These are phyloP conservation scores for Magnolia sinica DNA, from an alignment of 164 flowering plant species.

Conservation along the genomic window DNA sequence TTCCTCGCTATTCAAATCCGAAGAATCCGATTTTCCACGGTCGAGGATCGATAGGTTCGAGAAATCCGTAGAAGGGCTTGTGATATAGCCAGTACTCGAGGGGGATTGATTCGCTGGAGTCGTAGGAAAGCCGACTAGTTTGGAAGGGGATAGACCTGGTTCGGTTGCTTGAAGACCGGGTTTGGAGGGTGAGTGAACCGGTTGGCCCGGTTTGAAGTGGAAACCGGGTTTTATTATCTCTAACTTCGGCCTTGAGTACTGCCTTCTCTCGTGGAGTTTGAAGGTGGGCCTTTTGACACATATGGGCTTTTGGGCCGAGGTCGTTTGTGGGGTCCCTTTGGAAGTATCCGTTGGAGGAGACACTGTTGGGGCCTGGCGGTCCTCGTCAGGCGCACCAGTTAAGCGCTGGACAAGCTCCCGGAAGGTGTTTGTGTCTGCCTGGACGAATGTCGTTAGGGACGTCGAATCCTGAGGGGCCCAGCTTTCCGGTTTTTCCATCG, in stretches of 20 bases:
- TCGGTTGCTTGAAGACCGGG: not conserved
- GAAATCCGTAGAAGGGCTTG: constrained; percentile 34
- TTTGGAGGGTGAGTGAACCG: not conserved
- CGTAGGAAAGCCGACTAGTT: not conserved
- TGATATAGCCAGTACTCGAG: not conserved
- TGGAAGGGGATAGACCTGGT: not conserved
- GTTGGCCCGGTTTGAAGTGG: constrained; percentile 22
- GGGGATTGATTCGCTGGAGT: constrained; percentile 2
- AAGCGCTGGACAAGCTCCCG: constrained; percentile 73
- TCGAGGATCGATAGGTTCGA: constrained; percentile 41
- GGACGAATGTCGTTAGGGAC: constrained; percentile 59
- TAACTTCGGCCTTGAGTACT: constrained; percentile 47
- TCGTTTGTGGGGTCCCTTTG: not conserved
- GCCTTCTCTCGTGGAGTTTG: constrained; percentile 75
- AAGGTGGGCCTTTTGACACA: constrained; percentile 33
- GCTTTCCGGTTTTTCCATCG: constrained; percentile 26
- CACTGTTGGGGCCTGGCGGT: not conserved
- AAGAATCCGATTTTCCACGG: constrained; percentile 13
- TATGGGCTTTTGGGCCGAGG: constrained; percentile 7
- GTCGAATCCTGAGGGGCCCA: constrained; percentile 13
- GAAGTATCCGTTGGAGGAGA: constrained; percentile 1
- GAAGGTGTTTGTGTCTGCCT: constrained; percentile 51
- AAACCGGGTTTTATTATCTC: constrained; percentile 45
- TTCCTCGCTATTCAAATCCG: constrained; percentile 30
- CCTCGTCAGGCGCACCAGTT: constrained; percentile 49